These are phyloP conservation scores for Protostelium mycophagum DNA, from an alignment of 78 protist species.

Conservation along the genomic window DNA sequence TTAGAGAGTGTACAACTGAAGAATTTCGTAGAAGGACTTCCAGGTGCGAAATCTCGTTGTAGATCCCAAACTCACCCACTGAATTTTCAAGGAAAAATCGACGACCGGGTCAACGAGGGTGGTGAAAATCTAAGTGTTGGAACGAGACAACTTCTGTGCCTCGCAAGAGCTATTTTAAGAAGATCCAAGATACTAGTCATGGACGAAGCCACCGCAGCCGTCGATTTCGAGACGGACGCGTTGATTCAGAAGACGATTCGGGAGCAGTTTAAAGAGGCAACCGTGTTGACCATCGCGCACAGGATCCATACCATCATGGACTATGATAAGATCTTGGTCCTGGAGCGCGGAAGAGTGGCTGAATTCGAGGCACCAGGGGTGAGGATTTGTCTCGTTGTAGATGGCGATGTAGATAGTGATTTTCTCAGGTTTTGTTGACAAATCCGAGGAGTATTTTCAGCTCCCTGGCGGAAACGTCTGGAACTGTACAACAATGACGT, in stretches of 20 bases:
- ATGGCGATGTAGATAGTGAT: no score
- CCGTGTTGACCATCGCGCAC: conserved; percentile 84
- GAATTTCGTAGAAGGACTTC: conserved; percentile 14
- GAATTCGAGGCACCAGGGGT: no score
- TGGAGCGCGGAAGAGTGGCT: no score
- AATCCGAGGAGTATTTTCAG: no score
- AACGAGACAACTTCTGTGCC: conserved; percentile 88
- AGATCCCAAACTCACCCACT: no score
- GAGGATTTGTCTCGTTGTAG: no score
- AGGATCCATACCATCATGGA: conserved; percentile 86
- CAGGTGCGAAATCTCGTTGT: conserved; percentile 5
- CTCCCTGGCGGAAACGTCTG: no score
- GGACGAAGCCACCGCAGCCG: conserved; percentile 90
- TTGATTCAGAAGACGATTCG: conserved; percentile 73
- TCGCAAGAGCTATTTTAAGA: conserved; percentile 83
- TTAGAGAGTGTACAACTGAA: conserved; percentile 63
- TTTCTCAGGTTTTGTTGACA: no score
- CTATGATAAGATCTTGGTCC: conserved; percentile 59
- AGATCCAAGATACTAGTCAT: conserved; percentile 45
- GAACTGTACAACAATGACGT: no score
- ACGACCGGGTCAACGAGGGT: conserved; percentile 16
- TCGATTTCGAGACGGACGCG: conserved; percentile 79
- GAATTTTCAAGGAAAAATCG: conserved; percentile 6
- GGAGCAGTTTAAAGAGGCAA: conserved; percentile 39
- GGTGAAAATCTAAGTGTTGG: conserved; percentile 92